These are phyloP conservation scores for Russula compacta DNA, from an alignment of 768 basidiomycete species.

Conservation along the genomic window DNA sequence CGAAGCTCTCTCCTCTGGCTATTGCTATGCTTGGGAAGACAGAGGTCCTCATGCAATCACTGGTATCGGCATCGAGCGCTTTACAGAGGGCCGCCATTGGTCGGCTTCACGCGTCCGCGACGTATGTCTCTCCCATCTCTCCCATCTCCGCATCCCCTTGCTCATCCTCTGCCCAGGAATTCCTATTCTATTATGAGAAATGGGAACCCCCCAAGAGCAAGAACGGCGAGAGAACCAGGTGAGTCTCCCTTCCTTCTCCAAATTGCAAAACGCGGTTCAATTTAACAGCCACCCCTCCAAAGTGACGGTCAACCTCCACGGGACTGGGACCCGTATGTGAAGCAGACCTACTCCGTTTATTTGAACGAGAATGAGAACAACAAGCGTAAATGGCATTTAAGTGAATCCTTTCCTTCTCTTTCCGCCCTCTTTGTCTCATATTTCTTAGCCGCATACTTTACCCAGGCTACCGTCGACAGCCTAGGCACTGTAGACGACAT, in stretches of 20 bases:
- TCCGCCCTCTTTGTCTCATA: not conserved
- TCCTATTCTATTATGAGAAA: constrained; percentile 48
- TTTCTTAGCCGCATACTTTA: constrained; percentile 70
- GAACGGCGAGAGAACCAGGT: constrained; percentile 27
- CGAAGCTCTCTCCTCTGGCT: constrained; percentile 53
- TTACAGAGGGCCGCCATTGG: constrained; percentile 77
- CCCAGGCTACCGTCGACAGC: constrained; percentile 62
- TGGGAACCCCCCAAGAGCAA: constrained; percentile 34
- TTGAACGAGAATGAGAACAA: constrained; percentile 8
- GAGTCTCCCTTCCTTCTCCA: constrained; percentile 11
- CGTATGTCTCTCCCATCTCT: constrained; percentile 18
- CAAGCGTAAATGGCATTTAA: constrained; percentile 41
- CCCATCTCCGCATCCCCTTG: not conserved
- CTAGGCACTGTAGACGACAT: constrained; percentile 66
- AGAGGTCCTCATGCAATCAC: constrained; percentile 70
- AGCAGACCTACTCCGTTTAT: constrained; percentile 44
- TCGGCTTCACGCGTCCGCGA: constrained; percentile 68
- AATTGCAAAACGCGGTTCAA: constrained; percentile 15
- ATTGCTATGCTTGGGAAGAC: constrained; percentile 86
- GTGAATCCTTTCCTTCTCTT: constrained; percentile 27
- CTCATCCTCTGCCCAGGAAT: constrained; percentile 32
- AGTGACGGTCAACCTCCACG: constrained; percentile 35
- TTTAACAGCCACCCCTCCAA: constrained; percentile 11
- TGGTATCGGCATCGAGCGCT: constrained; percentile 80
- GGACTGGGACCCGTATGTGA: constrained; percentile 37